phyloP scores from a whole-genome alignment of 306 rosid species.

The apple (Malus domestica) region ASM211411v1 NC_041793.1:44301001-44301500 shows the following conservation, averaged over 20 bases:
- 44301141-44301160: slow-evolving; percentile 95
- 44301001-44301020: background rate
- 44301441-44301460: background rate
- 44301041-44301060: slow-evolving; percentile 36
- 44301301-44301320: no score
- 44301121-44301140: slow-evolving; percentile 94
- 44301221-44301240: slow-evolving; percentile 77
- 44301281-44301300: background rate
- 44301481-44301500: background rate
- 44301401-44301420: no score
- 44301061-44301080: slow-evolving; percentile 38
- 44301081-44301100: slow-evolving; percentile 66
- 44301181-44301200: slow-evolving; percentile 64
- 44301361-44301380: no score
- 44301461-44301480: background rate
- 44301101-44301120: slow-evolving; percentile 39
- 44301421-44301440: background rate
- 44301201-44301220: slow-evolving; percentile 88
- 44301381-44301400: no score
- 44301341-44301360: no score
- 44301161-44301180: slow-evolving; percentile 55
- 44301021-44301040: slow-evolving; percentile 34
- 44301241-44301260: background rate
- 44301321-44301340: no score
- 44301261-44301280: no score